These are phyloP conservation scores for Podospora comata DNA, from an alignment of 495 filamentous ascomycete species.

Conservation along the genomic window DNA sequence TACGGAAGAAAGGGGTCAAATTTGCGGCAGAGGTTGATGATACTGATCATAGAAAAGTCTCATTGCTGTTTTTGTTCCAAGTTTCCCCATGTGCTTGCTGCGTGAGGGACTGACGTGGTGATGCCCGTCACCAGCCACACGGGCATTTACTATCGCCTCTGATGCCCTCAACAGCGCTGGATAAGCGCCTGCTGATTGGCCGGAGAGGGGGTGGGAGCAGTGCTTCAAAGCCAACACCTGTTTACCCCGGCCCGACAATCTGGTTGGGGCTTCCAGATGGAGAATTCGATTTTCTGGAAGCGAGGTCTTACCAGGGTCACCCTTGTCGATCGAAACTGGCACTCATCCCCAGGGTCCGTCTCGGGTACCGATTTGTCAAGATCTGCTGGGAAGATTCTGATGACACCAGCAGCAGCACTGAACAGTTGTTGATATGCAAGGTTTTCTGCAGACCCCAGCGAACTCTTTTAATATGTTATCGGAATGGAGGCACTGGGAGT, in stretches of 20 bases:
- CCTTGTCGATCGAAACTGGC: background rate
- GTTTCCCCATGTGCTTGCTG: too few relatives aligned
- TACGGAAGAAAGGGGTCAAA: background rate
- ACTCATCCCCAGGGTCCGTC: background rate
- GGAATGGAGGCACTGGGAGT: too few relatives aligned
- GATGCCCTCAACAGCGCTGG: background rate
- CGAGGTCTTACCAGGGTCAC: conserved; percentile 12
- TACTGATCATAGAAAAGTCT: background rate
- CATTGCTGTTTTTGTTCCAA: background rate
- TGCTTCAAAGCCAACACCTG: conserved; percentile 11
- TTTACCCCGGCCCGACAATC: conserved; percentile 18
- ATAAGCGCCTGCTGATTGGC: background rate
- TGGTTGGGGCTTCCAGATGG: conserved; percentile 21
- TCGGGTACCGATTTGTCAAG: background rate
- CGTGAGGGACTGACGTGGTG: too few relatives aligned
- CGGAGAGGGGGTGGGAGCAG: background rate
- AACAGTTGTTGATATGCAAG: background rate
- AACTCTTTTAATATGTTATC: background rate
- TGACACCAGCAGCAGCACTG: background rate
- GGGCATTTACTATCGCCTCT: too few relatives aligned
- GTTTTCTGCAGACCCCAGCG: background rate
- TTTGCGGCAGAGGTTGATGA: background rate
- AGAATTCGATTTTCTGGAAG: conserved; percentile 19
- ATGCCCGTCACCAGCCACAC: too few relatives aligned
- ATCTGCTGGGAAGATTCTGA: background rate